Base-by-base conservation (phyloP, 108 stramenopile genomes). In the Pseudonitzschia multiseries region DNA sequence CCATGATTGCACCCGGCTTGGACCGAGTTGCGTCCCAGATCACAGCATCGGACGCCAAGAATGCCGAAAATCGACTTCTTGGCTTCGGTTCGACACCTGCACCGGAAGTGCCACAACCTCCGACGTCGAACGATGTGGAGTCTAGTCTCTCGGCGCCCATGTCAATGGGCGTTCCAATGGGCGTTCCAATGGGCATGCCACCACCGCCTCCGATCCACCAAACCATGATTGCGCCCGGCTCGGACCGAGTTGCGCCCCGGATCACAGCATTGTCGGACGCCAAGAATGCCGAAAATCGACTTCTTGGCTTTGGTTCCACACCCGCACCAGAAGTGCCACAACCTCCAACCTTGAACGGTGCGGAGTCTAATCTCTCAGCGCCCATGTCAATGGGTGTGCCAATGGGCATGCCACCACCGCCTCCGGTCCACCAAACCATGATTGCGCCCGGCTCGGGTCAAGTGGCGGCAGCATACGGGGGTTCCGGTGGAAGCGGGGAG, bases 381-480 rank as follows among this genome's bases (percentile, higher is more conserved):
- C 42, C 42, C 42, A 42, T 42, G 42, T 6, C 8, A 71, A 44
- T 9, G 57, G 44, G 29, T 27, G 60, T 42, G 57, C 70, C 57
- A 22, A 51, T 53, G 32, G 41, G 36, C 36, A 44, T 44, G 29
- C 62, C 74, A 28, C 28, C 68, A 15, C 32, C 57, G 12, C 75
- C 68, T 21, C 48, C 68, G 27, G 48, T 48, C 46, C 68, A 66
- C 22, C 28, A 48, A 9, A 60, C 29, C 62, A 71, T 77, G 65
- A 46, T 68, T 13, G 44, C 50, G 32, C 59, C 77, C 13, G 77
- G 77, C 8, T 48, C 42, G 14, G 77, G 70, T 14, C 44, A 62
- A 27, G 71, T 78, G 14, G 70, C 77, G 24, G 40, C 54, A 22
- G 56, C 66, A 6, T 78, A 69, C 66, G 78, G 78, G 28, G 77